Base-by-base conservation (phyloP, 2,329 filamentous ascomycete genomes). In the Fusarium longipes region DNA sequence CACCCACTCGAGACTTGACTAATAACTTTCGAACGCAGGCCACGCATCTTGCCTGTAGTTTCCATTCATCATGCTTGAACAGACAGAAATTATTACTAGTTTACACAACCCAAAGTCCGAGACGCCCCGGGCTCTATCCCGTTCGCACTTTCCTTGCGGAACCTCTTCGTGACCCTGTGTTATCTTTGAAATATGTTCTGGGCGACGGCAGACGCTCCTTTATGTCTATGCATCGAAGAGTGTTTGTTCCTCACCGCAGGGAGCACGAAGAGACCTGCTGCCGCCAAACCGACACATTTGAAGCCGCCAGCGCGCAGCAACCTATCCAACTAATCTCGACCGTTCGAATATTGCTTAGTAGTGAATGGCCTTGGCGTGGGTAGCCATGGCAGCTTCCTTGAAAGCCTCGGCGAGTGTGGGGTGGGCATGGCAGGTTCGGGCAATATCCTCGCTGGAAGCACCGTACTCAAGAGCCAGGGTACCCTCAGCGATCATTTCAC, bases 301-400 rank as follows among this genome's bases (percentile, higher is more conserved):
- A 30, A 53, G 29, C 30, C 40, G 20, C 39, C 40, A 35, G 44
- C 48, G 50, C 38, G 30, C 51, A 64, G 36, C 54, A 53, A 52
- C 45, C 48, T 65, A 64, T 63, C 43, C 39, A 62, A 64, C 40
- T 51, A 61, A 52, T 53, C 47, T 56, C 45, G 14, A 43, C 53
- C 42, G 35, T 29, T 44, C 35, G 40, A 49, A 17, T 32, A 36
- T 49, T 35, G 59, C 57, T 78, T 92, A 99, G 82, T 91, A 97
- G 85, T 99, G 96, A 79, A 99, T 97, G 71, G 96, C 91, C 86
- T 97, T 96, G 76, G 90, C 88, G 84, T 97, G 93, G 49, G 95
- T 97, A 66, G 93, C 92, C 96, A 99, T 98, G 73, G 96, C 96
- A 76, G 96, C 96, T 88, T 99, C 96, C 87, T 99, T 99, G 88